These are phyloP conservation scores for Lecanicillium sp. DNA, from an alignment of 2,329 filamentous ascomycete species.

Conservation along the genomic window DNA sequence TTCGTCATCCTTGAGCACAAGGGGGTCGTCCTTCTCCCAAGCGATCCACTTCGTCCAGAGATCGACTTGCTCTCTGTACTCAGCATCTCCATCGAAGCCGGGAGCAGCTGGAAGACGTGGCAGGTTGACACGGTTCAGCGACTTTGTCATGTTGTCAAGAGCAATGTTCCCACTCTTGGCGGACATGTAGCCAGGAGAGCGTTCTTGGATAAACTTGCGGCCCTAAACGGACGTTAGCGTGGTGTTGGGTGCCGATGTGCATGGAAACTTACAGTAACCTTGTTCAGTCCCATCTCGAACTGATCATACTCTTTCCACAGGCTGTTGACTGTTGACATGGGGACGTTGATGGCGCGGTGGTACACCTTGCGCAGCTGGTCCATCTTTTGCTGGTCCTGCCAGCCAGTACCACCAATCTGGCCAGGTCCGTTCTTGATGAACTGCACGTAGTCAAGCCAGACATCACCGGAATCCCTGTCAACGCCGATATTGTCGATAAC, in stretches of 20 bases:
- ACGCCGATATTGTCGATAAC: constrained; percentile 85
- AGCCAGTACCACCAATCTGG: constrained; percentile 73
- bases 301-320: constrained; percentile 98
- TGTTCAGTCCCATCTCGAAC: constrained; percentile 92
- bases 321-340: constrained; percentile 73
- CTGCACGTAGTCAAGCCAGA: constrained; percentile 93
- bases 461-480: constrained; percentile 79
- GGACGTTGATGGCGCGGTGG: constrained; percentile 81
- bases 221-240: constrained; percentile 48
- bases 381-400: constrained; percentile 99
- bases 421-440: constrained; percentile 88
- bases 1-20: constrained; percentile 82
- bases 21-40: constrained; percentile 90
- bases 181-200: constrained; percentile 91
- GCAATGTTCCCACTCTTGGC: constrained; percentile 86
- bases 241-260: constrained; percentile 1
- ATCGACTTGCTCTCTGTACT: constrained; percentile 77
- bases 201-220: constrained; percentile 89
- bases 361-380: constrained; percentile 88
- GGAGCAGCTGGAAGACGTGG: constrained; percentile 75
- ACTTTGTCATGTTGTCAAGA: constrained; percentile 79
- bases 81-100: constrained; percentile 80
- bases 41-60: constrained; percentile 91
- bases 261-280: constrained; percentile 63
- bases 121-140: constrained; percentile 69